Evolutionary conservation across 805 yeast genomes (phyloP).

Genomic region (Candida sanyiensis): DNA sequence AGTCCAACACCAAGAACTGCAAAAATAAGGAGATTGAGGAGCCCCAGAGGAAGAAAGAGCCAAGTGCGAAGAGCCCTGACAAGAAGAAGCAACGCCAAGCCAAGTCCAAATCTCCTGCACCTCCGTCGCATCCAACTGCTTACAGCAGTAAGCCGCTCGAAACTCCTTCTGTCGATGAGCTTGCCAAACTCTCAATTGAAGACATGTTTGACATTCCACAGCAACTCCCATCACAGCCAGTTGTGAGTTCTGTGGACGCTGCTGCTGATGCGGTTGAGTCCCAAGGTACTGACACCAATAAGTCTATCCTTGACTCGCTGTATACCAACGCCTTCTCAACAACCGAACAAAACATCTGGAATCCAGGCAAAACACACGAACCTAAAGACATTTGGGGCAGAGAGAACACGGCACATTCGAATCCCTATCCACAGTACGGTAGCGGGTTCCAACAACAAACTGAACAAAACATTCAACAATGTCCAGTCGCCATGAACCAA

Average conservation of each 20-base stretch:
- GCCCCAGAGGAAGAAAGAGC: too few relatives aligned
- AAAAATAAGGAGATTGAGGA: too few relatives aligned
- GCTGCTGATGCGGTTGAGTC: constrained; percentile 8
- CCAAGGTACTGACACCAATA: neutral
- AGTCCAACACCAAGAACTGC: too few relatives aligned
- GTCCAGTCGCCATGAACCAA: neutral
- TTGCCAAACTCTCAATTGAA: neutral
- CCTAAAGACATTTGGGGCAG: constrained; percentile 3
- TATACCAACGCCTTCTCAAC: constrained; percentile 3
- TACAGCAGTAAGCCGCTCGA: too few relatives aligned
- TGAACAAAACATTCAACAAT: neutral
- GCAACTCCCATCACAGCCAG: neutral
- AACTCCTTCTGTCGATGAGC: neutral
- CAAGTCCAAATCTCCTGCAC: neutral
- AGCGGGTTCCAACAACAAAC: neutral
- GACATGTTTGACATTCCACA: neutral
- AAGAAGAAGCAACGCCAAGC: neutral
- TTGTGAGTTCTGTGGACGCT: constrained; percentile 12
- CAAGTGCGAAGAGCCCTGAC: too few relatives aligned
- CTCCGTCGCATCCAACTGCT: neutral
- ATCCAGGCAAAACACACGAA: neutral
- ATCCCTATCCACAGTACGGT: constrained; percentile 3
- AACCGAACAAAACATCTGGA: constrained; percentile 7
- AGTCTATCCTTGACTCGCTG: constrained; percentile 3
- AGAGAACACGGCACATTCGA: constrained; percentile 1